These are phyloP conservation scores for Plantago elongata DNA, from an alignment of 257 asterid species.

Conservation along the genomic window DNA sequence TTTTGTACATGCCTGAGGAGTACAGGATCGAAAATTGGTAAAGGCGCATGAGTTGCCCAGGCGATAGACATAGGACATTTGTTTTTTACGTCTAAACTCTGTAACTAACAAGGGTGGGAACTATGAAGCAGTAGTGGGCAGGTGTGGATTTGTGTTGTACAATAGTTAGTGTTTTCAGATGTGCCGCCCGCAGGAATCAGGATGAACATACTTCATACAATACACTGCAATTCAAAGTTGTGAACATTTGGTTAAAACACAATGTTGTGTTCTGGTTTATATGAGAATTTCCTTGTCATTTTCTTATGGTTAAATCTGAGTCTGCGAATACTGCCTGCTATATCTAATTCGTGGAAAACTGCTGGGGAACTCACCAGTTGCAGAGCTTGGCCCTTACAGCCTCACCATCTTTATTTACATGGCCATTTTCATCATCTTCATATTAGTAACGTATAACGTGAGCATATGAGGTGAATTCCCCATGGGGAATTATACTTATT, in stretches of 20 bases:
- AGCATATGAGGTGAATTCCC: too few relatives aligned
- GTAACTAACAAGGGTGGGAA: slow-evolving; percentile 8
- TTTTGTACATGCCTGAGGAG: slow-evolving; percentile 14
- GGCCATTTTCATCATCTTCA: too few relatives aligned
- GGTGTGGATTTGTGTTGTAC: slow-evolving; percentile 7
- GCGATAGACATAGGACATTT: not conserved
- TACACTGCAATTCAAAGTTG: slow-evolving; percentile 10
- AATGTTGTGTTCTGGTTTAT: not conserved
- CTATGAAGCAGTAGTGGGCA: not conserved
- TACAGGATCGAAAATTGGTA: not conserved
- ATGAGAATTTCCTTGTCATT: not conserved
- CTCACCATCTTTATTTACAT: too few relatives aligned
- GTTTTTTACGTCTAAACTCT: slow-evolving; percentile 3
- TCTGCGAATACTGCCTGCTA: too few relatives aligned
- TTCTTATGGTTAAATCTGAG: too few relatives aligned
- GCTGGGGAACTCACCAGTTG: too few relatives aligned
- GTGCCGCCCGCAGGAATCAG: slow-evolving; percentile 18
- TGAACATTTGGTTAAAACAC: not conserved
- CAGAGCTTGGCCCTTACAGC: too few relatives aligned
- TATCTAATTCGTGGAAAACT: too few relatives aligned
- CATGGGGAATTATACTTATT: too few relatives aligned
- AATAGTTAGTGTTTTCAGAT: slow-evolving; percentile 16
- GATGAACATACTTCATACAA: slow-evolving; percentile 25
- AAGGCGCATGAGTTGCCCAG: slow-evolving; percentile 3
- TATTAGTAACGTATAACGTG: too few relatives aligned